phyloP scores from a whole-genome alignment of 139 green algal genomes.

The Chlamydomonas incerta region DNA sequence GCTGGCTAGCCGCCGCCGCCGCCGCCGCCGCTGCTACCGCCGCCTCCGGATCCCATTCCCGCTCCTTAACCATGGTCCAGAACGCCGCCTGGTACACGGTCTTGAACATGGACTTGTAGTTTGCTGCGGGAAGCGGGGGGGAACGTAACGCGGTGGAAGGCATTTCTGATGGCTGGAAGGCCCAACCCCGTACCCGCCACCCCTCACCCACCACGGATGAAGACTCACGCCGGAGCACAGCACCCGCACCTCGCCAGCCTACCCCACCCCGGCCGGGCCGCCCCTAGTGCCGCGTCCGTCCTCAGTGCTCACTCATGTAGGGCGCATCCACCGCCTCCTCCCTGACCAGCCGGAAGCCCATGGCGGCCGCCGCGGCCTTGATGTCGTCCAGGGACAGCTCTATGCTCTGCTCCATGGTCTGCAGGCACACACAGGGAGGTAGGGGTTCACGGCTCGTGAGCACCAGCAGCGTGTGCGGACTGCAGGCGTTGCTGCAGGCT shows the following conservation, averaged over 20 bases:
- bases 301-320: slow-evolving; percentile 64
- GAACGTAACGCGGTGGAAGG: too few species aligned
- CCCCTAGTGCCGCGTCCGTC: too few species aligned
- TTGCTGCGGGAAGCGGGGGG: slow-evolving; percentile 58
- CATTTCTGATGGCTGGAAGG: too few species aligned
- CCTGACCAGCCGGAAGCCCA: slow-evolving; percentile 64
- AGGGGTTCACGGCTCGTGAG: too few species aligned
- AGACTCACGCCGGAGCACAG: background rate
- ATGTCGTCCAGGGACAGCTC: slow-evolving; percentile 85
- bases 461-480: too few species aligned
- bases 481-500: too few species aligned
- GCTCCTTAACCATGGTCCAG: slow-evolving; percentile 57
- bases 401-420: slow-evolving; percentile 69
- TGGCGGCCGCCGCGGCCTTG: slow-evolving; percentile 54
- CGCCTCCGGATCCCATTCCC: slow-evolving; percentile 4
- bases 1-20: too few species aligned
- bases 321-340: slow-evolving; percentile 59
- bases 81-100: slow-evolving; percentile 68
- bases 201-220: too few species aligned
- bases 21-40: background rate
- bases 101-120: slow-evolving; percentile 64
- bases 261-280: too few species aligned
- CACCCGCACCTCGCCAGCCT: background rate
- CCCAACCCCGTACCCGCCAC: too few species aligned
- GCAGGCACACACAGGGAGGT: too few species aligned